phyloP scores from a whole-genome alignment of 139 green algal species.

The Haematococcus lacustris region DNA sequence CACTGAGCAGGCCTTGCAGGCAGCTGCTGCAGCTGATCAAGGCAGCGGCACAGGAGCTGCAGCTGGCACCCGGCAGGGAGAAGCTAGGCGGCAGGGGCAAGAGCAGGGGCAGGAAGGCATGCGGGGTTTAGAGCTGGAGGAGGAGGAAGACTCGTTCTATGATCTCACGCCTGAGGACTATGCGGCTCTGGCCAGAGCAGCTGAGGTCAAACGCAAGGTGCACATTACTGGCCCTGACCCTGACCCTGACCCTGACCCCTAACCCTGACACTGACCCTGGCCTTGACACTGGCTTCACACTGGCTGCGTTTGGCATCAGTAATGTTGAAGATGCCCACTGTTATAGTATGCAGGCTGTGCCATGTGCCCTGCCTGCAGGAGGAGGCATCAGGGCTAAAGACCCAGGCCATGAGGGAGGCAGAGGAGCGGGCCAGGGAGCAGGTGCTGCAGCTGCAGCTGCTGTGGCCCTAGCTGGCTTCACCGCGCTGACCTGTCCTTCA shows the following conservation, averaged over 20 bases:
- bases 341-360: background rate
- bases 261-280: background rate
- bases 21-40: too few relatives aligned
- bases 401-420: constrained; percentile 1
- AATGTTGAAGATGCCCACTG: background rate
- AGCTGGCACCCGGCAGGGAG: too few relatives aligned
- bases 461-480: background rate
- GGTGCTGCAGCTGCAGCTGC: background rate
- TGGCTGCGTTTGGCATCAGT: background rate
- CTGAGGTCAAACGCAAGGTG: background rate
- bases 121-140: too few relatives aligned
- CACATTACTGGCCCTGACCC: background rate
- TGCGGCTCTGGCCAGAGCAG: background rate
- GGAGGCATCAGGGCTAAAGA: background rate
- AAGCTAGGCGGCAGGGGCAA: too few relatives aligned
- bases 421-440: background rate
- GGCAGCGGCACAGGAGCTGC: too few relatives aligned
- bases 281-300: background rate
- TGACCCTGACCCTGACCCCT: background rate
- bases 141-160: background rate
- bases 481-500: background rate
- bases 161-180: background rate
- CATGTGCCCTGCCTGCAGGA: background rate
- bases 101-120: too few relatives aligned
- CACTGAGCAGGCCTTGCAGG: too few relatives aligned